Evolutionary conservation across 2,329 filamentous ascomycete species (phyloP).

Genomic region (Xylariaceae sp.): DNA sequence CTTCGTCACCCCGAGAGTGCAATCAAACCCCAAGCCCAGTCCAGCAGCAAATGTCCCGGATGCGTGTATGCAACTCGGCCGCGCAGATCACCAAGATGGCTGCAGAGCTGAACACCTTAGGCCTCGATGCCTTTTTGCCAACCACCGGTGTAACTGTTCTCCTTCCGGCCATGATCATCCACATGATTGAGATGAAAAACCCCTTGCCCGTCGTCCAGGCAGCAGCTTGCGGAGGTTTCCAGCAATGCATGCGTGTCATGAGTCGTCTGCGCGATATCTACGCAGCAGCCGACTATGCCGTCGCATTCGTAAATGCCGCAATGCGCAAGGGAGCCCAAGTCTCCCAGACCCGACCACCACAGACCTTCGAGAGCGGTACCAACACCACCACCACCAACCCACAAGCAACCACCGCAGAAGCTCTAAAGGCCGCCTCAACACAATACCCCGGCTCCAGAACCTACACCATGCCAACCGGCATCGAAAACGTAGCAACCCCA

Average conservation of each 20-base stretch:
- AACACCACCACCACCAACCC: conserved; percentile 59
- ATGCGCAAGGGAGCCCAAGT: conserved; percentile 61
- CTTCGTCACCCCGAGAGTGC: conserved; percentile 55
- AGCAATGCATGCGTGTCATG: conserved; percentile 88
- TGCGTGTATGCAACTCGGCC: conserved; percentile 77
- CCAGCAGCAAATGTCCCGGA: conserved; percentile 77
- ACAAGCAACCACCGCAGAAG: not conserved
- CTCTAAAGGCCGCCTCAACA: conserved; percentile 22
- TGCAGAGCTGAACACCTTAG: conserved; percentile 64
- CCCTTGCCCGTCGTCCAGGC: conserved; percentile 66
- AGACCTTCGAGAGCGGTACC: conserved; percentile 31
- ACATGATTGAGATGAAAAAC: conserved; percentile 87
- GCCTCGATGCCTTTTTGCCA: conserved; percentile 73
- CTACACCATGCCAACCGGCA: conserved; percentile 13
- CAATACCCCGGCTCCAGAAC: conserved; percentile 19
- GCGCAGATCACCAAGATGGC: conserved; percentile 81
- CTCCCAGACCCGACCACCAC: conserved; percentile 1
- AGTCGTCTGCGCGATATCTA: conserved; percentile 84
- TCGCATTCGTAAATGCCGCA: conserved; percentile 86
- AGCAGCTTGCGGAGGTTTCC: conserved; percentile 73
- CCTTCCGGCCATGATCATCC: conserved; percentile 87
- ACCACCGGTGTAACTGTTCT: conserved; percentile 89
- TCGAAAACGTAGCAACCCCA: conserved; percentile 41
- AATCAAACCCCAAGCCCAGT: conserved; percentile 58
- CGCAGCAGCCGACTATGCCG: conserved; percentile 91